Evolutionary conservation across 2,329 filamentous ascomycete species (phyloP), one percentile per base, ranked within the genome.

Genomic region (Aspergillus ibericus): DNA sequence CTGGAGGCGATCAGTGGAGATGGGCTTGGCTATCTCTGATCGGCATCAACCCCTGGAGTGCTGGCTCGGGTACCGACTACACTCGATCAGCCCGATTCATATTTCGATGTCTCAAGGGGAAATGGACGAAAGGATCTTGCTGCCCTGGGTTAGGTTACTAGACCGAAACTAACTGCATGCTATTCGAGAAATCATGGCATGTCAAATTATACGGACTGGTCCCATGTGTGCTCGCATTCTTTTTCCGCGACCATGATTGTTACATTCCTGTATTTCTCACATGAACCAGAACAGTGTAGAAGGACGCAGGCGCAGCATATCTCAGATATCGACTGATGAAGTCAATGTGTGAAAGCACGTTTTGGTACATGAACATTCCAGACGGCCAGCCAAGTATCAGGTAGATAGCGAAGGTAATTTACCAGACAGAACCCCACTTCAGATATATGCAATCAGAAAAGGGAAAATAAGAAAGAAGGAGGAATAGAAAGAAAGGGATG

Each of bases 1-100:
- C 71, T 93, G 68, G 87, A 89, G 66, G 80, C 81, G 1, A 75
- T 90, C 29, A 82, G 83, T 16, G 90, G 88, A 65, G 82, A 81
- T 58, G 89, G 89, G 0, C 71, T 92, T 71, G 75, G 74, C 13
- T 78, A 77, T 65, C 59, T 78, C 44, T 78, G 59, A 69, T 52
- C 13, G 4, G 27, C 16, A 34, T 13, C n/a, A 27, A 32, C 40
- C 18, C n/a, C 10, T 20, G 12, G 22, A 25, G 36, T 15, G 5
- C 8, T 34, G 16, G 29, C n/a, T 16, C 36, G n/a, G 36, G 22
- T 44, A n/a, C 4, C 25, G 16, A 32, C 13, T n/a, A 15, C 2
- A 35, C 15, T 42, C 13, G 38, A 16, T 42, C n/a, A 20, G 12
- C 20, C 18, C 18, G 38, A 42, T 12, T 13, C 36, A 25, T 25